A percentile compares a stretch with the other conserved stretches of the same genome.
Conservation (phyloP, 352 stramenopile genomes). For the Phytophthora europaea region DNA sequence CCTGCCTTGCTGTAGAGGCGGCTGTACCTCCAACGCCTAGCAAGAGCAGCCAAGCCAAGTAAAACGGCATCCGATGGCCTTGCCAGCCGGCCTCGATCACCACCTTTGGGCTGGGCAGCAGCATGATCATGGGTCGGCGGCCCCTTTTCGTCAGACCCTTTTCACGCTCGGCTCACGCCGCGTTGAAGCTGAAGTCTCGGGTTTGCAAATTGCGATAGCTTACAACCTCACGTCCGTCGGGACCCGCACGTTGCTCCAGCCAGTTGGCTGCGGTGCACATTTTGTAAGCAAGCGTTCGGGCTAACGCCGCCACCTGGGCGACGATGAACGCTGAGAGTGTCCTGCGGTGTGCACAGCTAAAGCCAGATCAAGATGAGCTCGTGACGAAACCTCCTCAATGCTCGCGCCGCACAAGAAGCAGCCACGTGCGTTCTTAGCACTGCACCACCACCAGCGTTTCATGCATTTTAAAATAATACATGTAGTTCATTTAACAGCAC, state of each 20-base stretch:
- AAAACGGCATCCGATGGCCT: background rate
- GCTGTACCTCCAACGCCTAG: background rate
- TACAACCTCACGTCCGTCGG: constrained; percentile 12
- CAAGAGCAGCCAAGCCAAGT: background rate
- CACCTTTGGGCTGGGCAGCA: background rate
- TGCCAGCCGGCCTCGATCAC: constrained; percentile 9
- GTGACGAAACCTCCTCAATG: background rate
- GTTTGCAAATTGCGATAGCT: constrained; percentile 2
- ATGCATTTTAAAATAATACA: background rate
- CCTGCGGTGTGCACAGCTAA: background rate
- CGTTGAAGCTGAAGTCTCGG: constrained; percentile 11
- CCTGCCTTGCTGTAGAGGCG: constrained; percentile 2
- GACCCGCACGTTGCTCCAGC: constrained; percentile 18
- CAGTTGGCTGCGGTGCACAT: constrained; percentile 21
- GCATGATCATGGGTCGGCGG: background rate
- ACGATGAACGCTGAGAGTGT: background rate
- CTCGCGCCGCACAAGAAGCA: background rate
- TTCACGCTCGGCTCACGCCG: background rate
- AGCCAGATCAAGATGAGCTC: constrained; percentile 9
- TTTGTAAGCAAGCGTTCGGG: constrained; percentile 9
- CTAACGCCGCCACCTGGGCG: constrained; percentile 4
- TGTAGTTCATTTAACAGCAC: background rate
- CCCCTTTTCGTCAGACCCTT: background rate
- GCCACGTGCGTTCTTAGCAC: no score
- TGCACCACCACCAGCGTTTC: no score